A percentile compares a stretch with the other conserved stretches of the same genome.
These are phyloP conservation scores for Pichia insulana DNA, from an alignment of 805 yeast species.

Conservation along the genomic window DNA sequence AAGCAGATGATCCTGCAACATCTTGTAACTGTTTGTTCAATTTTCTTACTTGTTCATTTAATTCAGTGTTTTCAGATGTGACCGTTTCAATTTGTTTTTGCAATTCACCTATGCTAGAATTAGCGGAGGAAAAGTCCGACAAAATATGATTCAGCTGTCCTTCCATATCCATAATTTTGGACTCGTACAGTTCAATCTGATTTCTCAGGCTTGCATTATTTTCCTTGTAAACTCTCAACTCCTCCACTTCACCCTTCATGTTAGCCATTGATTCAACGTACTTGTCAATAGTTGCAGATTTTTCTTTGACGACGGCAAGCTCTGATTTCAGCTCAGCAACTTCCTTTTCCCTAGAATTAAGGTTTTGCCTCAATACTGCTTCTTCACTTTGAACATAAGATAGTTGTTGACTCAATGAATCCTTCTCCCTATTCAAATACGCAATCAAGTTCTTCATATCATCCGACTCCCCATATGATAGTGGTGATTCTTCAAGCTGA, in stretches of 20 bases:
- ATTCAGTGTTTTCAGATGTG: constrained; percentile 36
- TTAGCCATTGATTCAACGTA: constrained; percentile 16
- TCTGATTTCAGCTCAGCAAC: constrained; percentile 45
- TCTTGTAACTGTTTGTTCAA: constrained; percentile 49
- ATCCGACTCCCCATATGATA: constrained; percentile 14
- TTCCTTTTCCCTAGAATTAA: constrained; percentile 40
- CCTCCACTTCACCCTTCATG: constrained; percentile 22
- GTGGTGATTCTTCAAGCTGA: constrained; percentile 42
- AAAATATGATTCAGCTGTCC: constrained; percentile 6
- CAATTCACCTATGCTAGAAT: constrained; percentile 13
- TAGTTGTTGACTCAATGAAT: constrained; percentile 53
- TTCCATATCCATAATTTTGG: constrained; percentile 14
- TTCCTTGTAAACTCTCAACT: constrained; percentile 25
- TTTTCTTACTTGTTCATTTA: constrained; percentile 38
- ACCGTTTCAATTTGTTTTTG: constrained; percentile 1
- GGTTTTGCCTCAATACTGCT: constrained; percentile 40
- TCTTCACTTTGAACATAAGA: constrained; percentile 46
- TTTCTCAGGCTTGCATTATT: constrained; percentile 20
- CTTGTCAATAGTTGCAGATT: constrained; percentile 16
- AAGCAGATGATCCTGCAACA: constrained; percentile 25
- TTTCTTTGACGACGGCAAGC: constrained; percentile 26
- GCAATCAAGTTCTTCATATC: constrained; percentile 46
- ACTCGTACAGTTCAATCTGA: constrained; percentile 14
- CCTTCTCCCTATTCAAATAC: constrained; percentile 68
- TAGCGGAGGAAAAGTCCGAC: constrained; percentile 11